A percentile compares a stretch with the other conserved stretches of the same genome.
These are phyloP conservation scores for Sisymbrium altissimum DNA, from an alignment of 345 rosid species.

Conservation along the genomic window DNA sequence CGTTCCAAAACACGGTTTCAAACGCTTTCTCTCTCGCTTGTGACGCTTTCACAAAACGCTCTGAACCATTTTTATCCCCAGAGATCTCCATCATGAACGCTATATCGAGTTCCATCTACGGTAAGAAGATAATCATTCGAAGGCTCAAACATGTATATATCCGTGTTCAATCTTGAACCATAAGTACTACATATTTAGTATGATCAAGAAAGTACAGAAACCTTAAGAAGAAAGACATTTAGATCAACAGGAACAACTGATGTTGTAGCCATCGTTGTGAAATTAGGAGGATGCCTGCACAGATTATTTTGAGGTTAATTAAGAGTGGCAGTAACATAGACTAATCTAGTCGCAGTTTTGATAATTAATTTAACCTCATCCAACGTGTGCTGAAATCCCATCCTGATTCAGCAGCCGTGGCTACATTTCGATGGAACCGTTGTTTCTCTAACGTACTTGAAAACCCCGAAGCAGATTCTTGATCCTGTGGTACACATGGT, in stretches of 20 bases:
- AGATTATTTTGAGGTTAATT: too few species aligned
- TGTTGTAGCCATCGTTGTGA: slow-evolving; percentile 67
- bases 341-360: too few species aligned
- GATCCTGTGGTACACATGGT: slow-evolving; percentile 48
- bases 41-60: slow-evolving; percentile 51
- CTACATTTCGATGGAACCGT: slow-evolving; percentile 60
- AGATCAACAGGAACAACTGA: slow-evolving; percentile 83
- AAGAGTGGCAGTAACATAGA: too few species aligned
- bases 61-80: slow-evolving; percentile 44
- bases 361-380: slow-evolving; percentile 49
- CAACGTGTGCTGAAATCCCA: slow-evolving; percentile 92
- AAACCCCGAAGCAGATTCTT: slow-evolving; percentile 54
- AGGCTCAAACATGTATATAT: too few species aligned
- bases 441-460: slow-evolving; percentile 43
- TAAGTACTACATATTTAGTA: too few species aligned
- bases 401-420: slow-evolving; percentile 90
- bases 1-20: slow-evolving; percentile 67
- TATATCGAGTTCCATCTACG: slow-evolving; percentile 89
- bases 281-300: slow-evolving; percentile 38
- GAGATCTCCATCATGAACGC: slow-evolving; percentile 55
- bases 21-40: slow-evolving; percentile 57
- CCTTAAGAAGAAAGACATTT: slow-evolving; percentile 68
- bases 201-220: slow-evolving; percentile 18
- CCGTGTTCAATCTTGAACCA: too few species aligned
- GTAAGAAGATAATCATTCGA: neutral